Percentiles rank a stretch among this genome's conserved stretches.
Conservation (phyloP, 2,329 filamentous ascomycete genomes). For the Claviceps cyperi region DNA sequence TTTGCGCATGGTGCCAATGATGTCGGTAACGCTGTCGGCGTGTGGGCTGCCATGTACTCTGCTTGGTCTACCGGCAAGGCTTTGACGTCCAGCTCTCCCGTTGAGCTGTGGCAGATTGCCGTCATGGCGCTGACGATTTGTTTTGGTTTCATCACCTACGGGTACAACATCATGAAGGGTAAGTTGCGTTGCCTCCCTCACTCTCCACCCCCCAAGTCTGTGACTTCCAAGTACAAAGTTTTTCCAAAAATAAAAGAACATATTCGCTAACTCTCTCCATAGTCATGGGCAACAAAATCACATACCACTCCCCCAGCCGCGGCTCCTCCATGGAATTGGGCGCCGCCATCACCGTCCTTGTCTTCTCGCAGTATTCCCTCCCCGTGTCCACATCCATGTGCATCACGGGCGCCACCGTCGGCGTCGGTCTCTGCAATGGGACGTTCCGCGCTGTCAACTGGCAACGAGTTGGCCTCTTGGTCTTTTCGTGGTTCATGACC, state of each 20-base stretch:
- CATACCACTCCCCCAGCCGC: slow-evolving; percentile 46
- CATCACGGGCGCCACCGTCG: slow-evolving; percentile 66
- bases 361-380: slow-evolving; percentile 62
- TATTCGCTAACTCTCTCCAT: neutral
- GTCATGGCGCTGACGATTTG: slow-evolving; percentile 51
- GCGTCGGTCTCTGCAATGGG: slow-evolving; percentile 65
- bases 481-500: slow-evolving; percentile 45
- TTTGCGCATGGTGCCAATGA: slow-evolving; percentile 70
- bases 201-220: neutral
- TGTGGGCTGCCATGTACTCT: slow-evolving; percentile 54
- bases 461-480: slow-evolving; percentile 53
- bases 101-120: slow-evolving; percentile 64
- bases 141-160: slow-evolving; percentile 56
- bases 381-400: slow-evolving; percentile 69
- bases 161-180: slow-evolving; percentile 77
- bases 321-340: slow-evolving; percentile 67
- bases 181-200: slow-evolving; percentile 13
- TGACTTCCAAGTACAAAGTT: too few relatives aligned
- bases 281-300: slow-evolving; percentile 74
- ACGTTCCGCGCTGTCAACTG: slow-evolving; percentile 60
- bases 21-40: slow-evolving; percentile 56
- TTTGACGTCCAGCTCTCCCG: slow-evolving; percentile 44
- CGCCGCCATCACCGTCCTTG: slow-evolving; percentile 58
- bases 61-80: slow-evolving; percentile 52
- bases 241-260: too few relatives aligned